Percentiles rank a stretch among this genome's conserved stretches.
Evolutionary conservation across 2,329 filamentous ascomycete species (phyloP).

Genomic region (Meredithiella fracta): DNA sequence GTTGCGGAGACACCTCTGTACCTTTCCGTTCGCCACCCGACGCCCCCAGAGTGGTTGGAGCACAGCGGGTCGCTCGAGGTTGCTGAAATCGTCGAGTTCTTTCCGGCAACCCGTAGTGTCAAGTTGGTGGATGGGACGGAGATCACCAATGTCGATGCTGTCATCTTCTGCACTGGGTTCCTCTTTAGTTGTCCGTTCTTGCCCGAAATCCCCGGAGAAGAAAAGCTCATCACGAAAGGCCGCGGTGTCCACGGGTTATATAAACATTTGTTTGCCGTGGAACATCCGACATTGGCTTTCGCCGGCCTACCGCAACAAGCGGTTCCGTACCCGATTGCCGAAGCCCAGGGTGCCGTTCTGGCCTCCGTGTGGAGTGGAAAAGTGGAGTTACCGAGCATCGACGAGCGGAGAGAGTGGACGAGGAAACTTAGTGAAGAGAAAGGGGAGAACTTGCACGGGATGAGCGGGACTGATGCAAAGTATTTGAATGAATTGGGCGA

Average conservation of each 20-base stretch:
- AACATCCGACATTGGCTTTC: conserved; percentile 64
- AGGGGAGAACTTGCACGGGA: conserved; percentile 31
- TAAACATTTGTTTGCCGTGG: conserved; percentile 60
- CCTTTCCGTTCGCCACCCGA: conserved; percentile 41
- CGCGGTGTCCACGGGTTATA: conserved; percentile 56
- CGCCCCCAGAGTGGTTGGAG: conserved; percentile 28
- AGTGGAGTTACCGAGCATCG: conserved; percentile 43
- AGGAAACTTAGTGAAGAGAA: conserved; percentile 34
- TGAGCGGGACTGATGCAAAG: conserved; percentile 43
- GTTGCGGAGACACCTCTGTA: conserved; percentile 45
- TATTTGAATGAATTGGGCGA: conserved; percentile 55
- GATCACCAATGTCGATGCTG: conserved; percentile 52
- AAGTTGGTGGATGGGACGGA: conserved; percentile 48
- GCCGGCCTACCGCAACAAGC: conserved; percentile 60
- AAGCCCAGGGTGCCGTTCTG: conserved; percentile 63
- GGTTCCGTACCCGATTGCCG: conserved; percentile 72
- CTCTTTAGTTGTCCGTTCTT: conserved; percentile 71
- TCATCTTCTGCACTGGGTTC: conserved; percentile 84
- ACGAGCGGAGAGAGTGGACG: conserved; percentile 58
- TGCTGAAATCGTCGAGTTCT: conserved; percentile 41
- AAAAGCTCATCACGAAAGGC: conserved; percentile 48
- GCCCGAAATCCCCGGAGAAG: conserved; percentile 20
- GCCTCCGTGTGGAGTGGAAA: conserved; percentile 61
- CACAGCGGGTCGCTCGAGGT: conserved; percentile 35
- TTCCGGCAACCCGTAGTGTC: conserved; percentile 39